Evolutionary conservation across 2,329 filamentous ascomycete species (phyloP).

Genomic region (Botrytis deweyae): DNA sequence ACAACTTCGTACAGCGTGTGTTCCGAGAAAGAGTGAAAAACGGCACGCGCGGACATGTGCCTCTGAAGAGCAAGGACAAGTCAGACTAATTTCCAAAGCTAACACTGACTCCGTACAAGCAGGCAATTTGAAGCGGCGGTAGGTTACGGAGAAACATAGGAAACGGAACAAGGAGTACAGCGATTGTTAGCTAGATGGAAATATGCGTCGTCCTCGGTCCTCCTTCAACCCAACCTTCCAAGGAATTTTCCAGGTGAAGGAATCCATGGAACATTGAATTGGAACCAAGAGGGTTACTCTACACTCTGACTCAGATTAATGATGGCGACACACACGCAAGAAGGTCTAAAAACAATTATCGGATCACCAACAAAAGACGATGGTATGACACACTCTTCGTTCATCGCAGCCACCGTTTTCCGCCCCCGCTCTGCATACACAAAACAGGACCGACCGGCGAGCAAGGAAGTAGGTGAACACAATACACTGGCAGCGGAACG

Average conservation of each 20-base stretch:
- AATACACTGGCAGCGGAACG: slow-evolving; percentile 23
- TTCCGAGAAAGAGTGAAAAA: slow-evolving; percentile 19
- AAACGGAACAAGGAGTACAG: slow-evolving; percentile 4
- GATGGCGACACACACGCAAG: slow-evolving; percentile 13
- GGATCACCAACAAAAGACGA: slow-evolving; percentile 8
- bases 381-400: slow-evolving; percentile 17
- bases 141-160: slow-evolving; percentile 8
- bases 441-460: slow-evolving; percentile 25
- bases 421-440: slow-evolving; percentile 25
- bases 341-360: neutral
- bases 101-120: neutral
- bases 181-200: slow-evolving; percentile 17
- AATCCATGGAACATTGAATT: slow-evolving; percentile 8
- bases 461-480: slow-evolving; percentile 21
- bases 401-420: slow-evolving; percentile 22
- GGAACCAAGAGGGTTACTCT: slow-evolving; percentile 7
- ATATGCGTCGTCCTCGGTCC: slow-evolving; percentile 17
- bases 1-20: slow-evolving; percentile 21
- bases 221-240: slow-evolving; percentile 13
- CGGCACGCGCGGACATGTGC: slow-evolving; percentile 25
- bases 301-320: slow-evolving; percentile 18
- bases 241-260: slow-evolving; percentile 1
- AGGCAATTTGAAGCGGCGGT: slow-evolving; percentile 17
- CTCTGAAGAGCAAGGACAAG: slow-evolving; percentile 18
- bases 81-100: slow-evolving; percentile 21